Conservation (phyloP, 1,284 basidiomycete genomes). For the Termitomyces sp. region DNA sequence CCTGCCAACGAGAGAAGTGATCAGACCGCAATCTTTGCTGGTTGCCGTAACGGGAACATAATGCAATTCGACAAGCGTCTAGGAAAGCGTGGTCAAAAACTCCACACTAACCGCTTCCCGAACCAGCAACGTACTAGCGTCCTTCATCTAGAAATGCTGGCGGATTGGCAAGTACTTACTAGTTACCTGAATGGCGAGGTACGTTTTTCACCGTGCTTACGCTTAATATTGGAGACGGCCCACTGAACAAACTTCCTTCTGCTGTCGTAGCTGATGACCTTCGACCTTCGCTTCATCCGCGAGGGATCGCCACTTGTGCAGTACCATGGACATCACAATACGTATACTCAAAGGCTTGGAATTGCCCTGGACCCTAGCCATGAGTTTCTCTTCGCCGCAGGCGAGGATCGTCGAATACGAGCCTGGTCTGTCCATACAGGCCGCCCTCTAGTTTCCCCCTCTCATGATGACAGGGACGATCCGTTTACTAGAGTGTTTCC, state of each 20-base stretch:
- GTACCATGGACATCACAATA: conserved; percentile 55
- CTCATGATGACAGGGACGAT: conserved; percentile 12
- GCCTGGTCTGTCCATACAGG: conserved; percentile 64
- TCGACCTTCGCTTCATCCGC: conserved; percentile 56
- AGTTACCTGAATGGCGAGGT: conserved; percentile 60
- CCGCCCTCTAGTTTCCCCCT: conserved; percentile 26
- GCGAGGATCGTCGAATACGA: conserved; percentile 57
- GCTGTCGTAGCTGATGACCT: conserved; percentile 42
- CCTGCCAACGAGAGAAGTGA: not conserved
- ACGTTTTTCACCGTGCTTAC: conserved; percentile 19
- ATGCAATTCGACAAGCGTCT: conserved; percentile 56
- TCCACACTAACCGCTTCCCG: conserved; percentile 35
- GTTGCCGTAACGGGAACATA: conserved; percentile 57
- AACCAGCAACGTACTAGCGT: conserved; percentile 36
- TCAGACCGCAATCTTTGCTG: conserved; percentile 54
- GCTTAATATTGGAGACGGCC: not conserved
- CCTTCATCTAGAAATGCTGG: conserved; percentile 44
- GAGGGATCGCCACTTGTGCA: conserved; percentile 36
- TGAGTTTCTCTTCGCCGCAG: conserved; percentile 69
- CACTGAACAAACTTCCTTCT: conserved; percentile 1
- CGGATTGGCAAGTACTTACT: conserved; percentile 49
- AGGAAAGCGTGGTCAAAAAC: conserved; percentile 28
- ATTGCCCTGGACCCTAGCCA: conserved; percentile 53
- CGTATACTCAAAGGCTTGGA: conserved; percentile 46
- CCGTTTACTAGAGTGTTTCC: conserved; percentile 34